phyloP scores from a whole-genome alignment of 1,284 basidiomycete species.

The Irpex sp. region DNA sequence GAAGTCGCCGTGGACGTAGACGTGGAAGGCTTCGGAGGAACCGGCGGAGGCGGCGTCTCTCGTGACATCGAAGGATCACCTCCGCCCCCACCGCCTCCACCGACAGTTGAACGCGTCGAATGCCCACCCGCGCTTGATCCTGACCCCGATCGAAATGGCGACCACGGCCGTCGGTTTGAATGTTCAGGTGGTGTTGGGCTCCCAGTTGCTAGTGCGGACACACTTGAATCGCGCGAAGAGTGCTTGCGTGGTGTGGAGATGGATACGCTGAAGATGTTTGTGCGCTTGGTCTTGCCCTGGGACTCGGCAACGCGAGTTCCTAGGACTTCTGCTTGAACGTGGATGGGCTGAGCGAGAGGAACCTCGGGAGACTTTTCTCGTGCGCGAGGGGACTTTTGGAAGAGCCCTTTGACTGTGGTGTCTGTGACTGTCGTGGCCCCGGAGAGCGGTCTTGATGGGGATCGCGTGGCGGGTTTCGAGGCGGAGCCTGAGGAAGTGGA shows the following conservation, averaged over 20 bases:
- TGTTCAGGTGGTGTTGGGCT: slow-evolving; percentile 16
- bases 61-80: slow-evolving; percentile 6
- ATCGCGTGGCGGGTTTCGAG: slow-evolving; percentile 46
- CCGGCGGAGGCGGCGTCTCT: slow-evolving; percentile 14
- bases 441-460: slow-evolving; percentile 61
- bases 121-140: slow-evolving; percentile 18
- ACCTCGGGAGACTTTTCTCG: slow-evolving; percentile 13
- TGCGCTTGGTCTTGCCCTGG: slow-evolving; percentile 24
- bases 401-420: slow-evolving; percentile 47
- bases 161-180: slow-evolving; percentile 16
- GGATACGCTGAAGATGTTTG: slow-evolving; percentile 28
- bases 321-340: slow-evolving; percentile 18
- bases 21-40: slow-evolving; percentile 13
- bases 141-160: slow-evolving; percentile 19
- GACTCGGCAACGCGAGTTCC: slow-evolving; percentile 17
- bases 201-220: slow-evolving; percentile 13
- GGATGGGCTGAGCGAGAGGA: slow-evolving; percentile 16
- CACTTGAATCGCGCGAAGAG: slow-evolving; percentile 20
- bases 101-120: slow-evolving; percentile 9
- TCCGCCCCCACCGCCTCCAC: neutral
- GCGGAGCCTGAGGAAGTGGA: slow-evolving; percentile 17
- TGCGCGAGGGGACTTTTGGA: slow-evolving; percentile 14
- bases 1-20: slow-evolving; percentile 1
- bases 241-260: slow-evolving; percentile 23
- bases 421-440: slow-evolving; percentile 58